phyloP scores from a whole-genome alignment of 768 basidiomycete species.

The Russula sp. region DNA sequence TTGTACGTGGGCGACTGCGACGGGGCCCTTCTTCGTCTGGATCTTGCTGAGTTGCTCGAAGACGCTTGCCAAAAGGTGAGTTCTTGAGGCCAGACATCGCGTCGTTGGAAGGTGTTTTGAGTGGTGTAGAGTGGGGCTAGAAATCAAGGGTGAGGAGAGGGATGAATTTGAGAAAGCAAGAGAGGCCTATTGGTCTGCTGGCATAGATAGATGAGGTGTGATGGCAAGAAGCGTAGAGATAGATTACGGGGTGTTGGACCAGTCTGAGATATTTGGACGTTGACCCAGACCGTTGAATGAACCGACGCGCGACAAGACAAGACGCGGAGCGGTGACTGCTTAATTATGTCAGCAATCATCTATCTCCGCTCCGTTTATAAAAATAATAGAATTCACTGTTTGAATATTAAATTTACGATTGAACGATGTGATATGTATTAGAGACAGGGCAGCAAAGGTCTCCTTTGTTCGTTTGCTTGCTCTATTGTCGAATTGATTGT shows the following conservation, averaged over 20 bases:
- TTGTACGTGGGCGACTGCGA: conserved; percentile 46
- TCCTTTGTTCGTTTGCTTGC: not conserved
- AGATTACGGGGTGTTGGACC: not conserved
- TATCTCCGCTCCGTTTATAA: not conserved
- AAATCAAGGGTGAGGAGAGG: conserved; percentile 15
- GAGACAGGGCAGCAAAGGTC: not conserved
- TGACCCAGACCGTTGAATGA: conserved; percentile 1
- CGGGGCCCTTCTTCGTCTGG: conserved; percentile 49
- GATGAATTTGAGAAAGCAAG: conserved; percentile 16
- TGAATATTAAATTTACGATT: not conserved
- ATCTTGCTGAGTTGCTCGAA: conserved; percentile 66
- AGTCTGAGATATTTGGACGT: not conserved
- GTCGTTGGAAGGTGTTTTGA: conserved; percentile 13
- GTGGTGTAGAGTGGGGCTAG: conserved; percentile 23
- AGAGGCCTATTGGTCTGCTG: conserved; percentile 12
- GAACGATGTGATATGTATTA: not conserved
- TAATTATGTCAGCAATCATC: conserved; percentile 16
- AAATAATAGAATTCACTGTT: not conserved
- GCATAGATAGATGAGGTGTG: conserved; percentile 16
- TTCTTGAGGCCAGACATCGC: conserved; percentile 74
- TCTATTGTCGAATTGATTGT: not conserved
- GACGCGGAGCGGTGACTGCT: conserved; percentile 15
- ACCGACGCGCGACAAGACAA: conserved; percentile 12
- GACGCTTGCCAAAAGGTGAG: conserved; percentile 77
- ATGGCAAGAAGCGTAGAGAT: not conserved